Conservation (phyloP, 2,329 filamentous ascomycete species). For the Sporothrix schenckii region DNA sequence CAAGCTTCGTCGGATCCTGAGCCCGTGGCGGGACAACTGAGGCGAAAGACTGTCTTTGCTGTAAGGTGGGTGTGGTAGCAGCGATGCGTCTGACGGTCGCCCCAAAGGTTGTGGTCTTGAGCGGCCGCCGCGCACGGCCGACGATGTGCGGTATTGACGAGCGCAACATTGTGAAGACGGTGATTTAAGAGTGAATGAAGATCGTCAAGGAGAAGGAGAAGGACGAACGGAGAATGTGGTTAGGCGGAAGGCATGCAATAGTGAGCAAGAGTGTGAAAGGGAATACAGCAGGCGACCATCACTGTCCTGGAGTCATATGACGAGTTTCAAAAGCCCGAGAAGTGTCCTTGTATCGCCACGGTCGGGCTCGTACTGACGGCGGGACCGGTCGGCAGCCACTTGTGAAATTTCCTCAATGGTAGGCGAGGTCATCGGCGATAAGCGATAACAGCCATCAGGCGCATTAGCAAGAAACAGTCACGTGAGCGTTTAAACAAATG, state of each 20-base stretch:
- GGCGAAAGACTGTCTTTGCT: conserved; percentile 22
- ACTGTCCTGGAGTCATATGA: neutral
- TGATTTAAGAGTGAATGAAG: neutral
- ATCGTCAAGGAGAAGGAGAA: neutral
- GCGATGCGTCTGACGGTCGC: neutral
- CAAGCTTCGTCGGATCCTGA: conserved; percentile 82
- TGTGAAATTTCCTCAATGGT: conserved; percentile 30
- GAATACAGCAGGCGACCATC: neutral
- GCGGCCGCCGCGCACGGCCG: conserved; percentile 28
- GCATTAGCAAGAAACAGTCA: neutral
- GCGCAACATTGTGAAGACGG: conserved; percentile 30
- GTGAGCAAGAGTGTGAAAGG: neutral
- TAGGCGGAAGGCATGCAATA: neutral
- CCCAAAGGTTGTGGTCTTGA: conserved; percentile 5
- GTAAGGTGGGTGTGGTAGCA: neutral
- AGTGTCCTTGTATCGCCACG: conserved; percentile 9
- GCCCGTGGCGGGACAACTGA: conserved; percentile 28
- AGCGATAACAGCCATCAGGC: conserved; percentile 26
- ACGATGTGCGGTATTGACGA: conserved; percentile 33
- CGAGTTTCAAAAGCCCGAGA: neutral
- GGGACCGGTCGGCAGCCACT: conserved; percentile 14
- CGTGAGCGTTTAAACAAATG: neutral
- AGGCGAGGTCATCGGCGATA: conserved; percentile 25
- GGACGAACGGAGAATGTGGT: neutral
- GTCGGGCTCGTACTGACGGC: conserved; percentile 1